These are phyloP conservation scores for Anthracocystis panici-leucophaei DNA, from an alignment of 1,284 basidiomycete species.

Conservation along the genomic window DNA sequence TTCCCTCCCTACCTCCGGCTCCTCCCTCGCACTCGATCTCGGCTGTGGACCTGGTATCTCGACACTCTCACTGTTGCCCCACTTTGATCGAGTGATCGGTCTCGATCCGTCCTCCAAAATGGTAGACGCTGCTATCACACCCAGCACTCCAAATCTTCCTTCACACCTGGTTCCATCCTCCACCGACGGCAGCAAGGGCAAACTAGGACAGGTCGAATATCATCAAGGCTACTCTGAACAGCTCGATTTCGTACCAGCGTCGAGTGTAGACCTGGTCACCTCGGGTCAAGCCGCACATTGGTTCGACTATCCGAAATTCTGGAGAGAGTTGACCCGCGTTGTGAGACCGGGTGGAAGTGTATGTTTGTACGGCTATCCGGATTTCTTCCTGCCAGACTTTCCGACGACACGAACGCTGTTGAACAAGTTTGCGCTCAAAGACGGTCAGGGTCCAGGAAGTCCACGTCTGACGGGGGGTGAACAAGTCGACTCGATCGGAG, in stretches of 20 bases:
- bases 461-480: neutral
- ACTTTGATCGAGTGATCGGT: slow-evolving; percentile 77
- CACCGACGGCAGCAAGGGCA: slow-evolving; percentile 67
- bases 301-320: slow-evolving; percentile 82
- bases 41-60: slow-evolving; percentile 84
- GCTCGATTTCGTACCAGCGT: slow-evolving; percentile 74
- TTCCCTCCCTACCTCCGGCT: neutral
- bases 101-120: slow-evolving; percentile 81
- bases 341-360: slow-evolving; percentile 78
- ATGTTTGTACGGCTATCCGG: slow-evolving; percentile 84
- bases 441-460: slow-evolving; percentile 9
- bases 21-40: slow-evolving; percentile 74
- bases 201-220: slow-evolving; percentile 68
- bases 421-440: slow-evolving; percentile 74
- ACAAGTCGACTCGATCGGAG: slow-evolving; percentile 74
- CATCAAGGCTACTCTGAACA: slow-evolving; percentile 75
- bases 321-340: slow-evolving; percentile 78
- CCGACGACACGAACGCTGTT: slow-evolving; percentile 76
- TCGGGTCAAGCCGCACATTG: slow-evolving; percentile 87
- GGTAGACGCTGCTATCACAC: slow-evolving; percentile 76
- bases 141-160: slow-evolving; percentile 55
- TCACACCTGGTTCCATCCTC: slow-evolving; percentile 15
- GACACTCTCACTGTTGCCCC: slow-evolving; percentile 74
- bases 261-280: slow-evolving; percentile 80
- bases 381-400: slow-evolving; percentile 78